Base-by-base conservation (phyloP, 805 yeast genomes). In the Nakazawaea sp. region DNA sequence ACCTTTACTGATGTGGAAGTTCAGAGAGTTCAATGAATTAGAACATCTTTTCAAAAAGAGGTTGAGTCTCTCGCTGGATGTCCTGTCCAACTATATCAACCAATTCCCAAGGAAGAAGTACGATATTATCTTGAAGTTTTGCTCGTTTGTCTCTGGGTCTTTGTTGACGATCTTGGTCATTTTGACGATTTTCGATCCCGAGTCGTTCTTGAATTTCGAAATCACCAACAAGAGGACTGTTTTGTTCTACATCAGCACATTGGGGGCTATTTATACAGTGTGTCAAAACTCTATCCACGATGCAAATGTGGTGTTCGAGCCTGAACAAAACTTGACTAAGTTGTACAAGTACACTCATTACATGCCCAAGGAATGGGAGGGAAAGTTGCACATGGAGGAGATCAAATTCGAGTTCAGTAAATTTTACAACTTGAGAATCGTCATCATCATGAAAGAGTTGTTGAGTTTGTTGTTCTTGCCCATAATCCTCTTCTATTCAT, bases 1-100 rank as follows among this genome's bases (percentile, higher is more conserved):
- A 0, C 96, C 97, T 0, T 75, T 75, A 58, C 97, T 97, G 0
- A 89, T 84, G 50, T 92, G 97, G 97, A 86, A 81, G 53, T 72
- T 92, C 50, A 66, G 99, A 40, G 99, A 92, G 51, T 86, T 83
- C 53, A 92, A 92, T 57, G 99, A 92, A 53, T 66, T 92, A 7
- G 86, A 86, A 30, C 98, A 92, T 57, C 68, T 90, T 19, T 92
- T 92, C 59, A 77, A 78, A 40, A 78, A 80, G 47, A 66, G 99
- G 34, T 59, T 92, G 28, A 84, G 78, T 32, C 59, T 85, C 43
- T 85, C 96, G 35, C 72, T 77, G 21, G 83, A 75, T 12, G 78
- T 88, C 5, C 96, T 97, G 0, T 72, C 83, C 30, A 72, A 78
- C 15, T 92, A 92, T 53, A 75, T 92, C 38, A 78, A 87, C 45